Evolutionary conservation across 2,329 filamentous ascomycete species (phyloP).

Genomic region (Trichophyton verrucosum): DNA sequence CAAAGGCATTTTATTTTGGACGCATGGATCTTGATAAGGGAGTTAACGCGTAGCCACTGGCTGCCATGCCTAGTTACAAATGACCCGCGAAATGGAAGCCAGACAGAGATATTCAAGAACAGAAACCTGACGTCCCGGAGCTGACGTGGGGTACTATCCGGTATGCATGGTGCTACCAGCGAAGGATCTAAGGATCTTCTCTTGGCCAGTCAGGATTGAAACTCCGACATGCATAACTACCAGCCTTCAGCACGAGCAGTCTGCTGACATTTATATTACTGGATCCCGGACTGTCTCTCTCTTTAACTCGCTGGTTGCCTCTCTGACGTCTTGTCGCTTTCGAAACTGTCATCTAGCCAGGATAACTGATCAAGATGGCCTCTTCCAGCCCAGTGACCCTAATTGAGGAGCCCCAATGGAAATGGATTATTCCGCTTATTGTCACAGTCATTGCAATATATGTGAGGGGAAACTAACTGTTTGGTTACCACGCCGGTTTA

Average conservation of each 20-base stretch:
- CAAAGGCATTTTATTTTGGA: too few relatives aligned
- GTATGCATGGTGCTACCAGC: too few relatives aligned
- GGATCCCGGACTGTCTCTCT: neutral
- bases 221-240: neutral
- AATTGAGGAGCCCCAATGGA: neutral
- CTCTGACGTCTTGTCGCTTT: neutral
- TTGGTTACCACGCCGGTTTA: neutral
- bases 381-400: neutral
- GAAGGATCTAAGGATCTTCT: too few relatives aligned
- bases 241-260: neutral
- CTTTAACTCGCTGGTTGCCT: neutral
- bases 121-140: too few relatives aligned
- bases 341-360: neutral
- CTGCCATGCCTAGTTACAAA: too few relatives aligned
- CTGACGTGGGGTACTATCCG: too few relatives aligned
- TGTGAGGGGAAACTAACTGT: neutral
- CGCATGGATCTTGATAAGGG: too few relatives aligned
- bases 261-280: neutral
- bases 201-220: neutral
- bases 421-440: neutral
- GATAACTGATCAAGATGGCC: neutral
- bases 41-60: too few relatives aligned
- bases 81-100: too few relatives aligned
- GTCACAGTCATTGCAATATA: neutral
- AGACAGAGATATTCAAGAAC: too few relatives aligned